These are phyloP conservation scores for Colletotrichum sp. DNA, from an alignment of 2,329 filamentous ascomycete genomes.

Conservation along the genomic window DNA sequence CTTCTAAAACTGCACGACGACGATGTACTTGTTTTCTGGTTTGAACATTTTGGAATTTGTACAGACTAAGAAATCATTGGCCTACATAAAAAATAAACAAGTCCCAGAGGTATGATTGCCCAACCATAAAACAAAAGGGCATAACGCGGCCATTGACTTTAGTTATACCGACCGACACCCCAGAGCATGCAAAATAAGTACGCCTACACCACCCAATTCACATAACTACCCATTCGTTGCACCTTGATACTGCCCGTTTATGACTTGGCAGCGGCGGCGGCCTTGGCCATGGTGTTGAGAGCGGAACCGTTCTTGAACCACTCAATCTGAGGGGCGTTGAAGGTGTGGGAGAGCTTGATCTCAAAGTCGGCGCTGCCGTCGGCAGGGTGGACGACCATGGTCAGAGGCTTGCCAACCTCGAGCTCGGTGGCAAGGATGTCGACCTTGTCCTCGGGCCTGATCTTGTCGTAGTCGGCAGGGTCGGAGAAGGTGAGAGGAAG, in stretches of 20 bases:
- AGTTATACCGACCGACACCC: slow-evolving; percentile 17
- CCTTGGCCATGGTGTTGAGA: slow-evolving; percentile 97
- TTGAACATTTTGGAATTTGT: slow-evolving; percentile 32
- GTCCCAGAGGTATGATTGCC: slow-evolving; percentile 17
- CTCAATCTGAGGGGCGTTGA: slow-evolving; percentile 97
- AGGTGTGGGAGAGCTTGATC: slow-evolving; percentile 87
- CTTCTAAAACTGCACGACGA: not conserved
- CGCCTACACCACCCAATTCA: slow-evolving; percentile 30
- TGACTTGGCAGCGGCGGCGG: slow-evolving; percentile 30
- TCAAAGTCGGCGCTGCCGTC: slow-evolving; percentile 75
- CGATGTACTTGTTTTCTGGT: not conserved
- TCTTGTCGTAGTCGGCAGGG: slow-evolving; percentile 97
- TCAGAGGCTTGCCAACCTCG: slow-evolving; percentile 90
- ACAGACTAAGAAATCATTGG: slow-evolving; percentile 31
- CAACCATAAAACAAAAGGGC: slow-evolving; percentile 16
- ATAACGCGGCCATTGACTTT: slow-evolving; percentile 8
- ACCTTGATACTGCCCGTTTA: slow-evolving; percentile 24
- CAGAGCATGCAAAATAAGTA: slow-evolving; percentile 27
- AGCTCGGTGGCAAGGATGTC: slow-evolving; percentile 90
- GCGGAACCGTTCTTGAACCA: slow-evolving; percentile 99
- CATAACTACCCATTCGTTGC: slow-evolving; percentile 3
- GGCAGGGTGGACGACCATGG: slow-evolving; percentile 89
- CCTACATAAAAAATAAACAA: slow-evolving; percentile 26
- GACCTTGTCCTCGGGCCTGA: slow-evolving; percentile 88
- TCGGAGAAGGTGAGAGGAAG: slow-evolving; percentile 95